Conservation (phyloP, 2,329 filamentous ascomycete genomes). For the Didymellaceae sp. region DNA sequence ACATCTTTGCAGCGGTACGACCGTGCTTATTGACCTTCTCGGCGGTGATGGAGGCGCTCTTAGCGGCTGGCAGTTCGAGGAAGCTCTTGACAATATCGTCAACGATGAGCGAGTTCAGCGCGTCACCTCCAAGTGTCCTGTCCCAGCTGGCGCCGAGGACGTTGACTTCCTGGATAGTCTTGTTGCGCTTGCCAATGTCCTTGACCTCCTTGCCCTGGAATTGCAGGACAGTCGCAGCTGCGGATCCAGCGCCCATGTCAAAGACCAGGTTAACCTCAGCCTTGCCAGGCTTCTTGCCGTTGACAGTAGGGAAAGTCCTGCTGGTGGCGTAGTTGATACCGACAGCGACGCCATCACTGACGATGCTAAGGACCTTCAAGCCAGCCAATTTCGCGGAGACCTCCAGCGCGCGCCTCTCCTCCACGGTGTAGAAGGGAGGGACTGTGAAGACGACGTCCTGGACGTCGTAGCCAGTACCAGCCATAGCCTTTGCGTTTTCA, state of each 20-base stretch:
- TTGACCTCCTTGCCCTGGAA: constrained; percentile 91
- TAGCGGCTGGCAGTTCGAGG: constrained; percentile 67
- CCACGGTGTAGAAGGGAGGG: constrained; percentile 85
- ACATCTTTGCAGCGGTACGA: constrained; percentile 85
- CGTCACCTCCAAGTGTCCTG: constrained; percentile 84
- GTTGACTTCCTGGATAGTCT: constrained; percentile 94
- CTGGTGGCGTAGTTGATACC: constrained; percentile 94
- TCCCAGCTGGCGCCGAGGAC: constrained; percentile 90
- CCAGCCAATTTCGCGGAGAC: constrained; percentile 87
- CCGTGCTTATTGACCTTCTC: constrained; percentile 76
- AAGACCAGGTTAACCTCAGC: constrained; percentile 93
- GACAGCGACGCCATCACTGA: constrained; percentile 90
- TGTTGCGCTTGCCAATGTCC: constrained; percentile 91
- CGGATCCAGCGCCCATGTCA: constrained; percentile 96
- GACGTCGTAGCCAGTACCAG: constrained; percentile 75
- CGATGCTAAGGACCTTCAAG: constrained; percentile 80
- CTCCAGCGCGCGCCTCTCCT: constrained; percentile 87
- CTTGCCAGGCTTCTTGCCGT: constrained; percentile 71
- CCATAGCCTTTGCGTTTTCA: constrained; percentile 83
- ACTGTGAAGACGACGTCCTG: constrained; percentile 87
- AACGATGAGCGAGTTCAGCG: constrained; percentile 84
- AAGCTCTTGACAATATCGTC: constrained; percentile 88
- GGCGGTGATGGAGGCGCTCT: constrained; percentile 67
- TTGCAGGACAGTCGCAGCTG: constrained; percentile 85
- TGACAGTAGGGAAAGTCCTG: constrained; percentile 84